phyloP scores from a whole-genome alignment of 1,284 basidiomycete genomes.

The Ganoderma multipileum region DNA sequence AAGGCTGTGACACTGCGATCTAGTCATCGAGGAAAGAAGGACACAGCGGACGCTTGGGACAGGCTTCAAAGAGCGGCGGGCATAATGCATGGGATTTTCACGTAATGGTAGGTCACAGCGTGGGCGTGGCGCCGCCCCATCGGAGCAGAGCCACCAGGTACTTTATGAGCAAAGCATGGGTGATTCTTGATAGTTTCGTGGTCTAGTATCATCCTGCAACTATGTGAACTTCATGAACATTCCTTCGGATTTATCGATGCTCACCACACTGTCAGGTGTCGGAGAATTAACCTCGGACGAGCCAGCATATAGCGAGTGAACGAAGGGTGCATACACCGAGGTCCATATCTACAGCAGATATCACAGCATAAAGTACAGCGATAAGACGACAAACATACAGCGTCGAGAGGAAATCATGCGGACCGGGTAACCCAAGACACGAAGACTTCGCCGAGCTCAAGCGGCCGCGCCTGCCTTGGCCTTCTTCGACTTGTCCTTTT shows the following conservation, averaged over 20 bases:
- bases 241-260: neutral
- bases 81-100: neutral
- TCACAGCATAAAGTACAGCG: slow-evolving; percentile 8
- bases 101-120: neutral
- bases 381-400: slow-evolving; percentile 13
- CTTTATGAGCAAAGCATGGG: neutral
- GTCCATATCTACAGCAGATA: slow-evolving; percentile 16
- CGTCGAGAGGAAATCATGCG: slow-evolving; percentile 1
- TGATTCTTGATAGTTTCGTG: neutral
- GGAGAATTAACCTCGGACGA: neutral
- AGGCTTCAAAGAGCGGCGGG: neutral
- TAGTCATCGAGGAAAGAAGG: neutral
- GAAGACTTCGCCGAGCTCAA: neutral
- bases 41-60: neutral
- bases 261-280: neutral
- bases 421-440: slow-evolving; percentile 1
- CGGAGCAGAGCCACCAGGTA: neutral
- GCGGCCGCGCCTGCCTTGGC: slow-evolving; percentile 35
- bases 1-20: neutral
- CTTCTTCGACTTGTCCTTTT: slow-evolving; percentile 38
- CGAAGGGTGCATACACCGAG: neutral
- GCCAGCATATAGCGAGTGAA: neutral
- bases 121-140: neutral
- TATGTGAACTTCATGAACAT: neutral
- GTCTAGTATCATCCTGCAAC: neutral